Evolutionary conservation across 345 rosid genomes (phyloP).

Genomic region (Dimocarpus longan): DNA sequence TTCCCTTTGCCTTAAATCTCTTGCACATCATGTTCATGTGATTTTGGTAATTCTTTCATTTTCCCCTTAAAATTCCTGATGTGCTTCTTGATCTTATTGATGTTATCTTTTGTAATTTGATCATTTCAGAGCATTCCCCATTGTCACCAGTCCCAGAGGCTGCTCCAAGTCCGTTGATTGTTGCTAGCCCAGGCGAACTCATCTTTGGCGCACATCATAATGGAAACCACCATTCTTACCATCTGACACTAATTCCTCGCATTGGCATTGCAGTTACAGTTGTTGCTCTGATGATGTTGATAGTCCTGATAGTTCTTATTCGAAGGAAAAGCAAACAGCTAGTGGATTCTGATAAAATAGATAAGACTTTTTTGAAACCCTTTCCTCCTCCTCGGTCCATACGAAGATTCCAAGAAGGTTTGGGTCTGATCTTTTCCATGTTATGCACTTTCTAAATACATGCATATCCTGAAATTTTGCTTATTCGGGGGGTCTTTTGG

Average conservation of each 20-base stretch:
- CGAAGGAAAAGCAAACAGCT: conserved; percentile 65
- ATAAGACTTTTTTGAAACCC: conserved; percentile 51
- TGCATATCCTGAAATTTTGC: background rate
- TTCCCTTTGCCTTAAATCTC: background rate
- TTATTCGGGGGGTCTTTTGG: background rate
- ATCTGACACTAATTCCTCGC: conserved; percentile 59
- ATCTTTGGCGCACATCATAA: conserved; percentile 40
- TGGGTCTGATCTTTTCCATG: conserved; percentile 11
- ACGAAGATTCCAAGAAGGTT: conserved; percentile 75
- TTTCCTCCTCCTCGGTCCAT: conserved; percentile 51
- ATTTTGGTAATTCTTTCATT: background rate
- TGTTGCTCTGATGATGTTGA: conserved; percentile 58
- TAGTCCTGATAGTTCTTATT: conserved; percentile 70
- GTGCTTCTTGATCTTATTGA: conserved; percentile 3
- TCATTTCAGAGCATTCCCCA: conserved; percentile 50
- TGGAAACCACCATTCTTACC: conserved; percentile 56
- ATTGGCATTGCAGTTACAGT: conserved; percentile 74
- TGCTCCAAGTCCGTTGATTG: conserved; percentile 59
- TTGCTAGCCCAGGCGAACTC: conserved; percentile 71
- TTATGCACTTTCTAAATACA: conserved; percentile 13
- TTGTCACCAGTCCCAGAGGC: conserved; percentile 49
- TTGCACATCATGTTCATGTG: background rate
- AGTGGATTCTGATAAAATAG: conserved; percentile 46
- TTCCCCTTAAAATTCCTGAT: background rate
- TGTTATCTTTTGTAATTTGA: conserved; percentile 17